A percentile compares a stretch with the other conserved stretches of the same genome.
Evolutionary conservation across 495 filamentous ascomycete species (phyloP).

Genomic region (Melanomma pulvis-pyrius): DNA sequence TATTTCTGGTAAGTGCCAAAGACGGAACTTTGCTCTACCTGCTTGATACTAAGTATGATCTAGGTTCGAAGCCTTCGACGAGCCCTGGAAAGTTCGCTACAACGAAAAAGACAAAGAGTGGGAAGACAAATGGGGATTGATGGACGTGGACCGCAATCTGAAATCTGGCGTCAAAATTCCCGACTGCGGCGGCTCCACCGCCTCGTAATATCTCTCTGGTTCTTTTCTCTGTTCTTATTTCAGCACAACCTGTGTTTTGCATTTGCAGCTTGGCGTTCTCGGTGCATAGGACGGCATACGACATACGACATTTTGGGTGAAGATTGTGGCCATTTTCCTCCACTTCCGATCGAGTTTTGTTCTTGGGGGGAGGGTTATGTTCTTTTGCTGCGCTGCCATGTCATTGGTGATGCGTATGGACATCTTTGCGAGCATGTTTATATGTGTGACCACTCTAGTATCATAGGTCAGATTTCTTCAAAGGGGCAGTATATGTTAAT

Average conservation of each 20-base stretch:
- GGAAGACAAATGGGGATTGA: constrained; percentile 96
- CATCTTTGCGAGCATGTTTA: too few species aligned
- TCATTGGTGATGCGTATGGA: too few species aligned
- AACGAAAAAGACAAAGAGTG: constrained; percentile 72
- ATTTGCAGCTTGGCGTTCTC: constrained; percentile 13
- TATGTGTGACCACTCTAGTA: too few species aligned
- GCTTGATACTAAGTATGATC: constrained; percentile 25
- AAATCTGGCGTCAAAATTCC: constrained; percentile 87
- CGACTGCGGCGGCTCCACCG: constrained; percentile 78
- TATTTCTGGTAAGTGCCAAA: constrained; percentile 78
- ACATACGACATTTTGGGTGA: background rate
- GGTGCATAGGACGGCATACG: background rate
- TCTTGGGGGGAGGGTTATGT: background rate
- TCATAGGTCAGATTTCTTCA: too few species aligned
- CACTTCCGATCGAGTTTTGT: background rate
- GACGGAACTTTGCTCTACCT: background rate
- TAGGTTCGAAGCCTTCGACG: constrained; percentile 91
- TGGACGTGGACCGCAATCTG: constrained; percentile 83
- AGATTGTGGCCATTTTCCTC: background rate
- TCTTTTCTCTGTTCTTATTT: background rate
- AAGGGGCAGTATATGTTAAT: too few species aligned
- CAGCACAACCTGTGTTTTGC: background rate
- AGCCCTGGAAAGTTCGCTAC: constrained; percentile 86
- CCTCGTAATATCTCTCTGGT: constrained; percentile 37
- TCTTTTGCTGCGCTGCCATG: background rate